A percentile compares a stretch with the other conserved stretches of the same genome.
These are phyloP conservation scores for Prunella vulgaris DNA, from an alignment of 257 asterid species.

Conservation along the genomic window DNA sequence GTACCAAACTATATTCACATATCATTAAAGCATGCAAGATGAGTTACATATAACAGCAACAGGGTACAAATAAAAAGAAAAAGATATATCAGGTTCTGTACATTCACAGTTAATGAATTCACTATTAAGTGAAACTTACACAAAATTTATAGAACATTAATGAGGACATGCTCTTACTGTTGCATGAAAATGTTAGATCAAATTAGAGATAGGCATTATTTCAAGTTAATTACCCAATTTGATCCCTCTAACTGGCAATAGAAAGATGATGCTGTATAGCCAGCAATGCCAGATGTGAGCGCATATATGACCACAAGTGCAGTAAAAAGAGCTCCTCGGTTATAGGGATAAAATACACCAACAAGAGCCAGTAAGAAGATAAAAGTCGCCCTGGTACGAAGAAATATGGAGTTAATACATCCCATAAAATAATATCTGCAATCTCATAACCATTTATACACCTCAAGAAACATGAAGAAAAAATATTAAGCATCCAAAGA, in stretches of 20 bases:
- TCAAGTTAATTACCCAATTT: conserved; percentile 49
- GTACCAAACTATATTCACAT: not conserved
- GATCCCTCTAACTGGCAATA: conserved; percentile 73
- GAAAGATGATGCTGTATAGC: conserved; percentile 58
- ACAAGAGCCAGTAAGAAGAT: conserved; percentile 63
- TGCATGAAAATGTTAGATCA: not conserved
- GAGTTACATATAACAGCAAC: not conserved
- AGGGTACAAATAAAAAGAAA: too few species aligned
- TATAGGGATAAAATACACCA: conserved; percentile 65
- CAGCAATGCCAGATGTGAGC: conserved; percentile 65
- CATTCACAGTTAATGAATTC: too few species aligned
- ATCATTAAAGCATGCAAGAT: not conserved
- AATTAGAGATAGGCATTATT: not conserved
- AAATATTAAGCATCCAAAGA: not conserved
- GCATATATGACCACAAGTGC: conserved; percentile 65
- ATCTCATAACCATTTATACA: not conserved
- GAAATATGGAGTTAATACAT: not conserved
- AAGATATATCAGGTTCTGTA: too few species aligned
- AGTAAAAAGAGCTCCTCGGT: conserved; percentile 62
- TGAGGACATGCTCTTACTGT: not conserved
- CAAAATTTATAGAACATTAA: not conserved
- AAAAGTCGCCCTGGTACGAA: conserved; percentile 43
- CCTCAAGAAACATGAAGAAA: not conserved
- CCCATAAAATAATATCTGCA: not conserved
- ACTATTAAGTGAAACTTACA: not conserved